Percentiles rank a stretch among this genome's conserved stretches.
Evolutionary conservation across 1,284 basidiomycete genomes (phyloP).

Genomic region (Sanghuangporus sanghuang): DNA sequence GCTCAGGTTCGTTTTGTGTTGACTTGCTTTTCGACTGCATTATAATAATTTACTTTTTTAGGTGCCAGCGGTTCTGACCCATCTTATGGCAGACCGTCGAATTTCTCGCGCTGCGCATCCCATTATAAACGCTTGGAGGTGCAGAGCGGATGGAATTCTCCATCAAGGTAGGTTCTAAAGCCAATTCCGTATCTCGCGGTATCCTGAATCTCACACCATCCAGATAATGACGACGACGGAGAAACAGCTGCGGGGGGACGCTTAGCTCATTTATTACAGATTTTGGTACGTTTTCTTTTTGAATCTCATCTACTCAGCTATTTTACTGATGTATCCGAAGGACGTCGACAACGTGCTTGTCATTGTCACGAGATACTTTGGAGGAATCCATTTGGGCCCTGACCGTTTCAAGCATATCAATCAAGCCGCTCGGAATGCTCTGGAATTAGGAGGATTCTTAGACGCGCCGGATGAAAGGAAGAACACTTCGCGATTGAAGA

Average conservation of each 20-base stretch:
- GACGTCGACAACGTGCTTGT: slow-evolving; percentile 81
- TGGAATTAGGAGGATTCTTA: slow-evolving; percentile 79
- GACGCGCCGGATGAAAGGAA: slow-evolving; percentile 30
- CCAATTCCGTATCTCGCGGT: not conserved
- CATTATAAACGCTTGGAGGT: slow-evolving; percentile 85
- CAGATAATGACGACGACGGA: slow-evolving; percentile 92
- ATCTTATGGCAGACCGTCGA: slow-evolving; percentile 68
- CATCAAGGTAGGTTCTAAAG: slow-evolving; percentile 57
- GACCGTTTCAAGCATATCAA: slow-evolving; percentile 93
- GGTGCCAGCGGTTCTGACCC: slow-evolving; percentile 69
- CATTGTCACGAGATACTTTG: slow-evolving; percentile 78
- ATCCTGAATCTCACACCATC: not conserved
- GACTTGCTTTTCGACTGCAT: slow-evolving; percentile 1
- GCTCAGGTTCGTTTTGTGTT: slow-evolving; percentile 48
- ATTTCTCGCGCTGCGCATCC: slow-evolving; percentile 83
- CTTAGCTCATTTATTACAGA: slow-evolving; percentile 83
- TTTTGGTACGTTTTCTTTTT: slow-evolving; percentile 51
- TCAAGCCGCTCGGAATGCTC: slow-evolving; percentile 81
- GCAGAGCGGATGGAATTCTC: slow-evolving; percentile 57
- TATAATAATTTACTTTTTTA: slow-evolving; percentile 25
- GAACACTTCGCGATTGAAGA: slow-evolving; percentile 8
- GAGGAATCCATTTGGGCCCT: slow-evolving; percentile 77
- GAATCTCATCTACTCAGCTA: not conserved
- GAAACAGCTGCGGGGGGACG: slow-evolving; percentile 88
- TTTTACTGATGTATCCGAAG: slow-evolving; percentile 29